Base-by-base conservation (phyloP, 2,329 filamentous ascomycete genomes). In the Beauveria pseudobassiana region DNA sequence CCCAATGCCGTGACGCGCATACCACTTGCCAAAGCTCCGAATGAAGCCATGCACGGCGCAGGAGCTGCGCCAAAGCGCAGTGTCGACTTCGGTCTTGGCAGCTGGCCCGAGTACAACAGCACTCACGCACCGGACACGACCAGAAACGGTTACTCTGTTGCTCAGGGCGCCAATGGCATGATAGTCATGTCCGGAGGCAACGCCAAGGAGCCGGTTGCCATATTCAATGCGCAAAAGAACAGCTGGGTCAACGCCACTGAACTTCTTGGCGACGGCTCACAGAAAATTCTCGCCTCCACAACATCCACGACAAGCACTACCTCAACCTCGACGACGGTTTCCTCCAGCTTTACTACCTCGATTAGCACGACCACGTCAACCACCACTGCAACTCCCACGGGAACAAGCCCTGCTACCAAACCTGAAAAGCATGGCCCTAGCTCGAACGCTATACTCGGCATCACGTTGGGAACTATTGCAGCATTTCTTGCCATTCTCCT, bases 121-220 rank as follows among this genome's bases (percentile, higher is more conserved):
- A 88, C 87, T 1, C 74, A 87, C 48, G 93, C 89, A 0, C 89
- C 93, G 0, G 69, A 64, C 2, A 78, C 75, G 9, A 84, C 80
- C 6, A 82, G 92, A 65, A 79, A 79, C n/a, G 83, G 85, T 52
- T 96, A 86, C 69, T 87, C 90, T 0, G 72, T 96, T 18, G 89
- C 92, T 0, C 82, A 87, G 67, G 86, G 84, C 63, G 69, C 80
- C 1, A 75, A 83, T 64, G 90, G 88, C 3, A 76, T 87, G 65
- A 84, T 93, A 1, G 88, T 95, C 16, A 85, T 96, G 63, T 86
- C 88, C n/a, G 90, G 92, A 50, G 92, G 92, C 28, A 86, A 83
- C 67, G 74, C 78, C 6, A 76, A 87, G 1, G 82, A 89, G 63
- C 82, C 89, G 0, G 70, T 98, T 5, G 85, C 82, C 65, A 84